These are phyloP conservation scores for Aulographum hederae DNA, from an alignment of 2,329 filamentous ascomycete genomes.

Conservation along the genomic window DNA sequence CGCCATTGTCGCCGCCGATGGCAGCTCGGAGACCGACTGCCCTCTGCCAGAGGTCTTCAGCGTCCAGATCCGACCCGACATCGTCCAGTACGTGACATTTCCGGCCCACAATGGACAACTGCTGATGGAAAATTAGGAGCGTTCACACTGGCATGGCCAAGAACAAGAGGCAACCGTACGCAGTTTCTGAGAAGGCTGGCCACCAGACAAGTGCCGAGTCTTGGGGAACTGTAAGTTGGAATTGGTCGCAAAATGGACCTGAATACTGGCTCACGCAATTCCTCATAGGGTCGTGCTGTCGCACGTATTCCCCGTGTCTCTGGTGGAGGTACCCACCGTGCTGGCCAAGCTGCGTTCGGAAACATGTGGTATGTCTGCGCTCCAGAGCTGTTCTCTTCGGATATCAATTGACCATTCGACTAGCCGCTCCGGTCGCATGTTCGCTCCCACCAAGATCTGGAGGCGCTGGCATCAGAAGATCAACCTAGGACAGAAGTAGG, in stretches of 20 bases:
- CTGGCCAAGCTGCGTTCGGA: slow-evolving; percentile 98
- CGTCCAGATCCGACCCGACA: slow-evolving; percentile 93
- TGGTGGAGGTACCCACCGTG: slow-evolving; percentile 99
- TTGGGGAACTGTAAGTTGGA: slow-evolving; percentile 76
- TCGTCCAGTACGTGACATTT: slow-evolving; percentile 73
- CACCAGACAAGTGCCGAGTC: slow-evolving; percentile 99
- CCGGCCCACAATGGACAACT: not conserved
- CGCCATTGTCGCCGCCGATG: slow-evolving; percentile 92
- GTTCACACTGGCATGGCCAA: slow-evolving; percentile 99
- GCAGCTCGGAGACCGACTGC: slow-evolving; percentile 75
- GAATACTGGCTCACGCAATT: slow-evolving; percentile 6
- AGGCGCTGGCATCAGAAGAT: slow-evolving; percentile 99
- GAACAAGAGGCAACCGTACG: slow-evolving; percentile 99
- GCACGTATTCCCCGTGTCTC: slow-evolving; percentile 99
- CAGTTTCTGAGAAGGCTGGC: slow-evolving; percentile 99
- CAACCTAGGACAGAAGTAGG: slow-evolving; percentile 98
- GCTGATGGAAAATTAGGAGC: slow-evolving; percentile 23
- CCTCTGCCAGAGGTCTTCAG: slow-evolving; percentile 94
- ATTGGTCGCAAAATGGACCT: slow-evolving; percentile 5
- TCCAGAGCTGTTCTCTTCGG: too few species aligned
- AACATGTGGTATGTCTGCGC: too few species aligned
- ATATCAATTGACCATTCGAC: too few species aligned
- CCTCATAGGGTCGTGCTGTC: slow-evolving; percentile 76
- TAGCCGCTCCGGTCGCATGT: slow-evolving; percentile 99
- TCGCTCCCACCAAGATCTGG: slow-evolving; percentile 99